Evolutionary conservation across 75 land plant species (phyloP).

Genomic region (Picea glauca): DNA sequence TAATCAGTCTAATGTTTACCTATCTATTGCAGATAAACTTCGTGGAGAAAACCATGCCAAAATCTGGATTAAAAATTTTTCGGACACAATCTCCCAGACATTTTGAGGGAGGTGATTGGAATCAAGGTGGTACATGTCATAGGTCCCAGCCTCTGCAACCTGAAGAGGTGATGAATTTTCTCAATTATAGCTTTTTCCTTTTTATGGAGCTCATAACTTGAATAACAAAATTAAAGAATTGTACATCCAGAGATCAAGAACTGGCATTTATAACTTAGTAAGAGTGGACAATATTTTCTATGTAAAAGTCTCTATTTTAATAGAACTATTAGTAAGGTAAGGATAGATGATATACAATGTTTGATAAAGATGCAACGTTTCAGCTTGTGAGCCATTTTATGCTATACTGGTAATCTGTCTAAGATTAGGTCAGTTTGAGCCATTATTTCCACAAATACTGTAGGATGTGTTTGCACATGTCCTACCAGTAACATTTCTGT

Average conservation of each 20-base stretch:
- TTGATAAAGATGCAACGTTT: not conserved
- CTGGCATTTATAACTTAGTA: not conserved
- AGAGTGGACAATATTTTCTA: not conserved
- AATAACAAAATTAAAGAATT: not conserved
- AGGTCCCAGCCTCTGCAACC: constrained; percentile 52
- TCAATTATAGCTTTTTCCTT: not conserved
- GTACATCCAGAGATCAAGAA: not conserved
- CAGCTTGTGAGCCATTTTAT: not conserved
- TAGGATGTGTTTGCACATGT: too few species aligned
- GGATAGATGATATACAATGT: not conserved
- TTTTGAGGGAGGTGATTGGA: constrained; percentile 98
- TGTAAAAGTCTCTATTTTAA: not conserved
- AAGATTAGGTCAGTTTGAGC: too few species aligned
- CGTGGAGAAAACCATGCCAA: constrained; percentile 37
- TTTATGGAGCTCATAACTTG: not conserved
- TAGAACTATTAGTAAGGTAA: not conserved
- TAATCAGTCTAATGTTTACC: too few species aligned
- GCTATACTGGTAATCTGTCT: not conserved
- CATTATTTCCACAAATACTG: too few species aligned
- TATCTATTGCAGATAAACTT: constrained; percentile 37
- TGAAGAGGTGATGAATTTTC: constrained; percentile 34
- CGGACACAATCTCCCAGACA: constrained; percentile 93
- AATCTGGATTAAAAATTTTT: constrained; percentile 40
- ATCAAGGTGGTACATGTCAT: constrained; percentile 75
- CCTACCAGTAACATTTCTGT: too few species aligned